Evolutionary conservation across 73 alveolate genomes (phyloP).

Genomic region (Effrenium voratum): DNA sequence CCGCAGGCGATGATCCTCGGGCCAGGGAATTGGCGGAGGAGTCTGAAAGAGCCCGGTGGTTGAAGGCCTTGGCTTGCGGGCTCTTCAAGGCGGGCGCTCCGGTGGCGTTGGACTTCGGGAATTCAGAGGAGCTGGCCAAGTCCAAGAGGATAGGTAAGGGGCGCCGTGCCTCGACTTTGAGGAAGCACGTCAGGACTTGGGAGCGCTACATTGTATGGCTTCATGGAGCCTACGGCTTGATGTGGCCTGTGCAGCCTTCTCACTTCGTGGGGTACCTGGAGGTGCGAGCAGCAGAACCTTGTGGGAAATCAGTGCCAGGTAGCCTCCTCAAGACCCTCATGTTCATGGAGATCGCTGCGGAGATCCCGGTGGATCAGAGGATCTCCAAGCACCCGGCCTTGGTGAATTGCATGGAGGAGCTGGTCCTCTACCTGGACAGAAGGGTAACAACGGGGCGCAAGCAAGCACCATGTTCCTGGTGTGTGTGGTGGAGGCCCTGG

Average conservation of each 20-base stretch:
- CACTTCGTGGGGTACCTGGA: neutral
- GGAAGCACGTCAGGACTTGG: slow-evolving; percentile 8
- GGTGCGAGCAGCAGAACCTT: neutral
- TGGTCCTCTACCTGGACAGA: neutral
- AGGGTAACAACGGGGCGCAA: neutral
- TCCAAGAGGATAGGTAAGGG: neutral
- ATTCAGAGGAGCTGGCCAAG: no score
- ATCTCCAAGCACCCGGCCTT: neutral
- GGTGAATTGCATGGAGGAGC: neutral
- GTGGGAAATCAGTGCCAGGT: neutral
- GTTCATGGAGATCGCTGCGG: neutral
- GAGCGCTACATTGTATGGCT: neutral
- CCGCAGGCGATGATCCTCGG: no score
- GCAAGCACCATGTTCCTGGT: neutral
- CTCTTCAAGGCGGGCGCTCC: no score
- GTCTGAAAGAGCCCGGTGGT: no score
- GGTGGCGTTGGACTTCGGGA: no score
- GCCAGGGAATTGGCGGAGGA: no score
- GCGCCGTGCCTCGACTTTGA: neutral
- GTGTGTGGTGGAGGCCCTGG: no score
- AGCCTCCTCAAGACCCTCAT: neutral
- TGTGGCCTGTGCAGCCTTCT: neutral
- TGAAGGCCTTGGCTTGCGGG: no score
- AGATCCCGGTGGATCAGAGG: neutral
- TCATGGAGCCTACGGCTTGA: neutral